These are phyloP conservation scores for Scopulariopsis brevicaulis DNA, from an alignment of 2,329 filamentous ascomycete species.

Conservation along the genomic window DNA sequence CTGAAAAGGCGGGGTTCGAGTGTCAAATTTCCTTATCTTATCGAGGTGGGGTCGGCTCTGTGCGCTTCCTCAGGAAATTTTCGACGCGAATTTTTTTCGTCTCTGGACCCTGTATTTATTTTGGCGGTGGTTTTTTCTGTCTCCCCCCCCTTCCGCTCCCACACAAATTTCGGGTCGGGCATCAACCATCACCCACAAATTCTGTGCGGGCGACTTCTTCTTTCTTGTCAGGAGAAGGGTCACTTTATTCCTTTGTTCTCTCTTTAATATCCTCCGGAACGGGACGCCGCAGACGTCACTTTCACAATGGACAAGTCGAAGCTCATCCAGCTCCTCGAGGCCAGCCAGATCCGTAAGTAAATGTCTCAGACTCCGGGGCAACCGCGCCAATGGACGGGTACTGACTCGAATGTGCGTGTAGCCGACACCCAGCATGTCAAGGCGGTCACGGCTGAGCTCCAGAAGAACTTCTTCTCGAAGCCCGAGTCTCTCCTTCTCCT, in stretches of 20 bases:
- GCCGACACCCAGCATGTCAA: constrained; percentile 86
- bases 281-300: background rate
- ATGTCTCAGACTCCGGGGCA: constrained; percentile 4
- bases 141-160: background rate
- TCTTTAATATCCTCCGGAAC: background rate
- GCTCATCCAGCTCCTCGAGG: constrained; percentile 78
- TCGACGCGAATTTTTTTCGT: constrained; percentile 3
- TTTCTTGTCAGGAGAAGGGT: background rate
- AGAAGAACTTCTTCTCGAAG: constrained; percentile 86
- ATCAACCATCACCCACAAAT: constrained; percentile 2
- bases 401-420: constrained; percentile 29
- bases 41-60: constrained; percentile 3
- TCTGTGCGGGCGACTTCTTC: background rate
- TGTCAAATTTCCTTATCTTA: constrained; percentile 3
- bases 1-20: constrained; percentile 1
- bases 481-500: constrained; percentile 76
- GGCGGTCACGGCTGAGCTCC: constrained; percentile 77
- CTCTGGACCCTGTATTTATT: background rate
- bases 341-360: constrained; percentile 72
- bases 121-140: background rate
- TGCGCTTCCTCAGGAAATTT: constrained; percentile 3
- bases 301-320: constrained; percentile 44
- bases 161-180: constrained; percentile 4
- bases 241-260: background rate
- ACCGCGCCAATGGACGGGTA: constrained; percentile 1